Conservation (phyloP, 2,329 filamentous ascomycete species). For the Verticillium albo-atrum region DNA sequence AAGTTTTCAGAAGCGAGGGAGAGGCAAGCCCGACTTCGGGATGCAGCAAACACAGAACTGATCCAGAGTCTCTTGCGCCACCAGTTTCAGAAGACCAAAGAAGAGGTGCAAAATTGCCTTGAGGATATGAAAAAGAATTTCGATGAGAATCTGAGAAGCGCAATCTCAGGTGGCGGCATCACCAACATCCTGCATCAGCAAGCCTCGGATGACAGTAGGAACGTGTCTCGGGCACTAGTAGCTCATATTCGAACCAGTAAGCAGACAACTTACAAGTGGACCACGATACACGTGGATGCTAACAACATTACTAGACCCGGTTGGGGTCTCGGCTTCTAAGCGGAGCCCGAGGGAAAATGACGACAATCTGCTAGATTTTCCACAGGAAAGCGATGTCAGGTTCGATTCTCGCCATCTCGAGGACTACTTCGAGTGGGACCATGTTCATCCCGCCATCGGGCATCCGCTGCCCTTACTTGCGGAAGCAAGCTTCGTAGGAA, state of each 20-base stretch:
- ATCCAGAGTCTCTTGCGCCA: background rate
- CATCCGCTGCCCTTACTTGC: background rate
- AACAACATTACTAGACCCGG: background rate
- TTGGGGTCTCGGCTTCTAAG: no score
- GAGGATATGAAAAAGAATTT: background rate
- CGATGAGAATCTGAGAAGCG: background rate
- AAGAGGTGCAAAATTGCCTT: background rate
- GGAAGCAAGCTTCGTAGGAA: conserved; percentile 5
- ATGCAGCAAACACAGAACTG: background rate
- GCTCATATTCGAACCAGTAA: background rate
- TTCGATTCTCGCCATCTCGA: conserved; percentile 8
- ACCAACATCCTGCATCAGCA: background rate
- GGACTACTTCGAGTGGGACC: conserved; percentile 9
- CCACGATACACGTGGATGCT: no score
- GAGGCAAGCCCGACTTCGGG: background rate
- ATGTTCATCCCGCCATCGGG: background rate
- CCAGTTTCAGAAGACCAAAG: background rate
- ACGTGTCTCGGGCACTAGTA: no score
- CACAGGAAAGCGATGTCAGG: conserved; percentile 4
- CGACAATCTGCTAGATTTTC: no score
- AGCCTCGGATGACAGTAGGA: background rate
- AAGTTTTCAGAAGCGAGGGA: conserved; percentile 2
- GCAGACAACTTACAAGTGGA: no score
- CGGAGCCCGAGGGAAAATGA: no score
- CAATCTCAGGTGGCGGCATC: background rate